phyloP scores from a whole-genome alignment of 1,139 yeast species.

The Diutina mesorugosa region DNA sequence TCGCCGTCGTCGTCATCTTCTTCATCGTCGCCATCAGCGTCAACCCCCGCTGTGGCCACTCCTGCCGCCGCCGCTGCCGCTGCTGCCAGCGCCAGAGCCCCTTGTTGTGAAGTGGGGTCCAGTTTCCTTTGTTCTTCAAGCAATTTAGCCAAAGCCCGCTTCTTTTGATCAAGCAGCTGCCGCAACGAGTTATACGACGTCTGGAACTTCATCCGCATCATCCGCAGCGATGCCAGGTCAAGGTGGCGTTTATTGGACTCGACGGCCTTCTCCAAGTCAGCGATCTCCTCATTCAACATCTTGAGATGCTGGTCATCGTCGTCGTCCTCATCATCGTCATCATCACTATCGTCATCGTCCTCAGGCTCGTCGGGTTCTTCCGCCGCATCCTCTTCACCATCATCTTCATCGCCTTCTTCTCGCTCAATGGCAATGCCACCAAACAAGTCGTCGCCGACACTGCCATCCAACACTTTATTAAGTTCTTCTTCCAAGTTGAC shows the following conservation, averaged over 20 bases:
- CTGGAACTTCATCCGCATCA: conserved; percentile 77
- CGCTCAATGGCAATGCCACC: conserved; percentile 4
- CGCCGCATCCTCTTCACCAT: conserved; percentile 15
- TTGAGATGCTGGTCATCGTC: conserved; percentile 54
- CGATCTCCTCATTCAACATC: conserved; percentile 71
- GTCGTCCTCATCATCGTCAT: conserved; percentile 18
- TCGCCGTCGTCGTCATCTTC: conserved; percentile 7
- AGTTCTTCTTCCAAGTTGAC: conserved; percentile 1
- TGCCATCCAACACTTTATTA: not conserved
- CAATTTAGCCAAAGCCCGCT: conserved; percentile 38
- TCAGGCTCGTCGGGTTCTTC: conserved; percentile 20
- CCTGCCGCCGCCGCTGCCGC: not conserved
- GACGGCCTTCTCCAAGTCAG: conserved; percentile 55
- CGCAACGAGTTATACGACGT: conserved; percentile 71
- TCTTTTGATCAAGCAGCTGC: conserved; percentile 68
- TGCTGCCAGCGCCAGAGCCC: not conserved
- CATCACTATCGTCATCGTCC: conserved; percentile 21
- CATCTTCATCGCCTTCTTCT: conserved; percentile 10
- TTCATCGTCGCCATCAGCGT: conserved; percentile 5
- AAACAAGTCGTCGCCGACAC: not conserved
- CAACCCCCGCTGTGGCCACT: conserved; percentile 8
- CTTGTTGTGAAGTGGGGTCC: conserved; percentile 1
- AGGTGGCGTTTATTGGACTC: conserved; percentile 65
- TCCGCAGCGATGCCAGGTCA: conserved; percentile 70
- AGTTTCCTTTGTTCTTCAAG: conserved; percentile 13